These are phyloP conservation scores for Cordyceps pruinosa DNA, from an alignment of 2,329 filamentous ascomycete species.

Conservation along the genomic window DNA sequence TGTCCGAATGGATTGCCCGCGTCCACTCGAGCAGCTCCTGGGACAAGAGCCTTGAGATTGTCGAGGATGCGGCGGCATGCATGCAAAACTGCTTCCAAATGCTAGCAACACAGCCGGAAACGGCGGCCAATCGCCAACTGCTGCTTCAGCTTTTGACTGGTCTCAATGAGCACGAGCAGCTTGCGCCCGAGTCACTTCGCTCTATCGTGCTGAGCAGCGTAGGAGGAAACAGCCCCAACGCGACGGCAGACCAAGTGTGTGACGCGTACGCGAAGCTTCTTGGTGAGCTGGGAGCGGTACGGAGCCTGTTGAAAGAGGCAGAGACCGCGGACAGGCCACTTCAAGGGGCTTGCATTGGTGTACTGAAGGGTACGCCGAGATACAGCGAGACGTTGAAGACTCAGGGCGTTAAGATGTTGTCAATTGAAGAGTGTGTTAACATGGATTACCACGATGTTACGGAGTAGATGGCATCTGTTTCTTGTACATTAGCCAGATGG, in stretches of 20 bases:
- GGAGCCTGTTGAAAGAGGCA: constrained; percentile 27
- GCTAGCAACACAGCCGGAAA: not conserved
- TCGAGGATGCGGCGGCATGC: constrained; percentile 5
- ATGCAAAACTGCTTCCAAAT: not conserved
- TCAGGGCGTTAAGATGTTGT: not conserved
- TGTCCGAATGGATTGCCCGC: constrained; percentile 10
- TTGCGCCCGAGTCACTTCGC: constrained; percentile 21
- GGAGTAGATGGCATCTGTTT: not conserved
- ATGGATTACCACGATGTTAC: constrained; percentile 11
- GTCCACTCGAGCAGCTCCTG: not conserved
- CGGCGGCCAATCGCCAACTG: constrained; percentile 15
- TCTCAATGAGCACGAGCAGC: constrained; percentile 17
- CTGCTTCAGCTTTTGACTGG: constrained; percentile 26
- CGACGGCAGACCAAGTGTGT: constrained; percentile 16
- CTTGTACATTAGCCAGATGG: not conserved
- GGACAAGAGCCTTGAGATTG: not conserved
- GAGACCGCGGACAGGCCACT: not conserved
- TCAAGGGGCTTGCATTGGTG: not conserved
- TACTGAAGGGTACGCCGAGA: not conserved
- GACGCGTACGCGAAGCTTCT: constrained; percentile 23
- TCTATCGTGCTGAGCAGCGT: constrained; percentile 16
- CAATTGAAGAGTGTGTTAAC: constrained; percentile 5
- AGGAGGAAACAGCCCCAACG: not conserved
- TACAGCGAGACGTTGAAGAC: constrained; percentile 6
- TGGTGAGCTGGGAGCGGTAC: constrained; percentile 24